Evolutionary conservation across 352 stramenopile genomes (phyloP), one percentile per base, ranked within the genome.

Genomic region (Globisporangium acanthophoron): DNA sequence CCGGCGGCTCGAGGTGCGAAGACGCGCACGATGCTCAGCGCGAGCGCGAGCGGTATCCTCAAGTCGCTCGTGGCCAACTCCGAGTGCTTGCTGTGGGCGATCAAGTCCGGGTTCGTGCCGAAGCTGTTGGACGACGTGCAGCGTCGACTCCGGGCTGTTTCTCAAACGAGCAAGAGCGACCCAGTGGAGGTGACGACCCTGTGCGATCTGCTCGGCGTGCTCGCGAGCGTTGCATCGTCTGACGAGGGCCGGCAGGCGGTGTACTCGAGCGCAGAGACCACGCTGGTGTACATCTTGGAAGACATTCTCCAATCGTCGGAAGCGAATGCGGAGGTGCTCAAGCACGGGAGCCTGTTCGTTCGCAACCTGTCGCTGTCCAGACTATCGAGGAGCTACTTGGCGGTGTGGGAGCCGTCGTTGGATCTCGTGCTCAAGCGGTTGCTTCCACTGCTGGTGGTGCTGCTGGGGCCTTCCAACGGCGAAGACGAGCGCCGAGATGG

Each of bases 301-400:
- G 80, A 90, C 47, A 68, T 82, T 6, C 67, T 87, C 58, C 56
- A 69, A 44, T 69, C 68, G 37, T 35, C 37, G 7, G 39, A 56
- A 13, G 24, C 54, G 8, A 61, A 73, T 37, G 37, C 56, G 16
- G 20, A 40, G 0, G 63, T 85, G 54, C 62, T 70, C 27, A 53
- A 54, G 13, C 62, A 29, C 16, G 78, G 78, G 0, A 72, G 61
- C 33, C 63, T 87, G 31, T 72, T 87, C 8, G 12, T 90, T 33
- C 74, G 80, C 31, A 88, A 90, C 52, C 65, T 90, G 51, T 70
- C 76, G 27, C 64, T 87, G 5, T 80, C 74, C n/a, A 65, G 74
- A 54, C 50, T 69, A 18, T 66, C 76, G 21, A 86, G 77, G 49
- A 85, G 66, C 63, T 61, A 88, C 54, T 80, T 85, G 43, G 66